These are phyloP conservation scores for Macrophomina tecta DNA, from an alignment of 2,329 filamentous ascomycete genomes.

Conservation along the genomic window DNA sequence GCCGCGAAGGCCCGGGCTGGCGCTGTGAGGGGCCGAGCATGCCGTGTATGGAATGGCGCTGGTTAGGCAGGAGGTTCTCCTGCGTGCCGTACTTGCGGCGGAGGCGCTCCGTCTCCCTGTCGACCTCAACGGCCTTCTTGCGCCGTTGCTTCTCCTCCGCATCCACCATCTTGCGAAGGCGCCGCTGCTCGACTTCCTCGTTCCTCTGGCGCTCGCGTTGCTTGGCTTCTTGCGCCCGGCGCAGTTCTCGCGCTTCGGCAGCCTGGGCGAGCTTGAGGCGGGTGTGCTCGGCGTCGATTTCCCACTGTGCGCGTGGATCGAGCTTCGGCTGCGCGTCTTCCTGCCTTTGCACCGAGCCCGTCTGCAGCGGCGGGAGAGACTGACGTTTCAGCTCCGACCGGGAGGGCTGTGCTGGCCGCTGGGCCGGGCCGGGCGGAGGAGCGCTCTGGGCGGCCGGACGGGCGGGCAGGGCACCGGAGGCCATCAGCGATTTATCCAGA, in stretches of 20 bases:
- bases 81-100: conserved; percentile 67
- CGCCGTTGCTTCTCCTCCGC: conserved; percentile 64
- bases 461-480: conserved; percentile 2
- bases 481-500: conserved; percentile 12
- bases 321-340: conserved; percentile 44
- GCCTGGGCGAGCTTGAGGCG: conserved; percentile 39
- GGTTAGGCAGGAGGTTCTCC: conserved; percentile 13
- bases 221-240: conserved; percentile 50
- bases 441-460: conserved; percentile 3
- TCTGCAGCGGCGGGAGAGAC: conserved; percentile 40
- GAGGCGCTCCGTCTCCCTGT: conserved; percentile 80
- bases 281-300: conserved; percentile 57
- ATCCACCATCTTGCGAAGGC: conserved; percentile 70
- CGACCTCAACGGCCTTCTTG: conserved; percentile 58
- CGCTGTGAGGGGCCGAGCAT: background rate
- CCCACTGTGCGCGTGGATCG: conserved; percentile 60
- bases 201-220: conserved; percentile 61
- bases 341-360: conserved; percentile 33
- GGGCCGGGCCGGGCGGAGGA: conserved; percentile 10
- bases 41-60: conserved; percentile 2
- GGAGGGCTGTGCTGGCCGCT: conserved; percentile 14
- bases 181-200: conserved; percentile 63
- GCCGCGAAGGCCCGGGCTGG: conserved; percentile 11
- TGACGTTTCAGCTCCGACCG: conserved; percentile 35
- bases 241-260: conserved; percentile 14